A percentile compares a stretch with the other conserved stretches of the same genome.
Evolutionary conservation across 192 early-diverging fungal genomes (phyloP).

Genomic region (Coemansia pectinata): DNA sequence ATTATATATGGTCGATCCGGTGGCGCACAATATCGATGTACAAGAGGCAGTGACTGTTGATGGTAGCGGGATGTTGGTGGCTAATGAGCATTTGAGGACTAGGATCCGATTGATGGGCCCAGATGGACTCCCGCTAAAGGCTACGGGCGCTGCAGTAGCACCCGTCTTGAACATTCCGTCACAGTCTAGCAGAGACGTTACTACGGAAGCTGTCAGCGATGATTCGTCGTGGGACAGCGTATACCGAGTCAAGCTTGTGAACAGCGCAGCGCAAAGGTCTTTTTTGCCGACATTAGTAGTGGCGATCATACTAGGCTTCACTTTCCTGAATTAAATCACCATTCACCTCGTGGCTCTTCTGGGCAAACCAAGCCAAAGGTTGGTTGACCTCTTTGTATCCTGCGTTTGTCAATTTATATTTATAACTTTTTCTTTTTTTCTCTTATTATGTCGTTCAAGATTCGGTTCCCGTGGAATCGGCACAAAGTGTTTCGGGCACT

Average conservation of each 20-base stretch:
- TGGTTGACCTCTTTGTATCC: background rate
- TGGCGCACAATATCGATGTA: conserved; percentile 12
- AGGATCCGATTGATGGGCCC: conserved; percentile 50
- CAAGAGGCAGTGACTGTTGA: conserved; percentile 5
- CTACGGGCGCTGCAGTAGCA: background rate
- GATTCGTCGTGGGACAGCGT: background rate
- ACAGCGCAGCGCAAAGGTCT: background rate
- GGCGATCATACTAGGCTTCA: background rate
- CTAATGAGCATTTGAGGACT: conserved; percentile 31
- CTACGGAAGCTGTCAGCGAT: background rate
- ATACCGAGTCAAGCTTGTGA: conserved; percentile 40
- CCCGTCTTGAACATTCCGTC: background rate
- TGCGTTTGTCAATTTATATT: background rate
- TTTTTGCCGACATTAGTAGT: background rate
- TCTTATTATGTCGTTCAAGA: background rate
- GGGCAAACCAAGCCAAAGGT: background rate
- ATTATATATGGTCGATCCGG: conserved; percentile 41
- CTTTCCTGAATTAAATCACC: background rate
- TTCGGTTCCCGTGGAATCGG: conserved; percentile 26
- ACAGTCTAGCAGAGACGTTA: background rate
- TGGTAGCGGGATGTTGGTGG: conserved; percentile 18
- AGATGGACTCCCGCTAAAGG: conserved; percentile 37
- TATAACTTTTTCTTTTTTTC: conserved; percentile 1
- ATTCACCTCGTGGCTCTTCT: background rate
- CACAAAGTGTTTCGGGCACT: conserved; percentile 40